Conservation (phyloP, 305 asterid species). For the Solanum hybrid region DNA sequence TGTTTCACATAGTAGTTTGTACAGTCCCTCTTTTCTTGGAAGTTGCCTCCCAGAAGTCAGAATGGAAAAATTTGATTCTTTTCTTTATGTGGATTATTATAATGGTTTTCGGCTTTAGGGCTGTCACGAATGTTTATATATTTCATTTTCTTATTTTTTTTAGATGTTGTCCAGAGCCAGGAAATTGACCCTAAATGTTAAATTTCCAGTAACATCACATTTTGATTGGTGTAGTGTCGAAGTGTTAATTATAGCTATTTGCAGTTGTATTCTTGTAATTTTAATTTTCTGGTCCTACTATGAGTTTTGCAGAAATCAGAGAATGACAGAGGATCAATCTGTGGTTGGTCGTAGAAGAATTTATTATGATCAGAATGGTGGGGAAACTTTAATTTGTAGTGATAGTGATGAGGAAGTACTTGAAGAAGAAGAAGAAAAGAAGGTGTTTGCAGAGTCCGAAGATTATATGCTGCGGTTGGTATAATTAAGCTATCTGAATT, state of each 20-base stretch:
- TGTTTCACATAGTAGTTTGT: background rate
- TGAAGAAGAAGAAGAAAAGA: conserved; percentile 90
- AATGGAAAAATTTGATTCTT: background rate
- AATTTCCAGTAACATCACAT: background rate
- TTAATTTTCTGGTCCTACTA: background rate
- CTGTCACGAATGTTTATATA: background rate
- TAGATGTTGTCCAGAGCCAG: background rate
- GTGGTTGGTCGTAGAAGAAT: conserved; percentile 97
- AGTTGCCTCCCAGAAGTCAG: background rate
- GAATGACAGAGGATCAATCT: conserved; percentile 99
- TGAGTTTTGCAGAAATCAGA: conserved; percentile 68
- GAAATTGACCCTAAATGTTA: background rate
- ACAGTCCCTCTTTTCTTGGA: background rate
- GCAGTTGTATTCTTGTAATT: background rate
- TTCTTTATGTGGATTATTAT: background rate
- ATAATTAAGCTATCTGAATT: conserved; percentile 5
- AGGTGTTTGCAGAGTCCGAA: conserved; percentile 75
- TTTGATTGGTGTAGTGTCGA: background rate
- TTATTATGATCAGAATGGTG: conserved; percentile 90
- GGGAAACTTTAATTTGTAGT: conserved; percentile 96
- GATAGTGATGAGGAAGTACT: conserved; percentile 92
- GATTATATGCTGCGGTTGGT: conserved; percentile 86
- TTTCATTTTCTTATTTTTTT: background rate
- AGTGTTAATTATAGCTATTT: conserved; percentile 4
- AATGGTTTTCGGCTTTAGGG: background rate